Conservation (phyloP, 768 basidiomycete genomes). For the Suillus decipiens region DNA sequence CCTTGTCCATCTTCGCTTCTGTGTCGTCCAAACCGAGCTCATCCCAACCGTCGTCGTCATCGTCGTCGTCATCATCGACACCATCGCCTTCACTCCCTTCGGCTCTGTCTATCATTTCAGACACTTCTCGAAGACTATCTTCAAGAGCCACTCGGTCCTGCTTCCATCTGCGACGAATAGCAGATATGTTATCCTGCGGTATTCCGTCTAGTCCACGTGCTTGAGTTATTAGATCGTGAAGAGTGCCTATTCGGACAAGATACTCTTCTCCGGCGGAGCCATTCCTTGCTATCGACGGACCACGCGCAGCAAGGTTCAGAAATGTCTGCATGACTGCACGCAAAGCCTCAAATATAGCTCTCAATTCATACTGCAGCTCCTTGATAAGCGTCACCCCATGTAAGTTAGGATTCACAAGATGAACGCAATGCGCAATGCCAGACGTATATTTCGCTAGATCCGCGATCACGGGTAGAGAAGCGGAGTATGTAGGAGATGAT, state of each 20-base stretch:
- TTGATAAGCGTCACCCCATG: constrained; percentile 51
- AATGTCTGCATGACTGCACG: constrained; percentile 46
- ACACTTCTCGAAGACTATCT: constrained; percentile 62
- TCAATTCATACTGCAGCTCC: constrained; percentile 43
- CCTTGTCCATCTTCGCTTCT: constrained; percentile 42
- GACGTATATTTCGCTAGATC: constrained; percentile 53
- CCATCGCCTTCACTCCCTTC: constrained; percentile 28
- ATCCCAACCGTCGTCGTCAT: constrained; percentile 58
- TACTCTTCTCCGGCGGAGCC: constrained; percentile 45
- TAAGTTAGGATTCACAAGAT: constrained; percentile 39
- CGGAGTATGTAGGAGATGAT: constrained; percentile 50
- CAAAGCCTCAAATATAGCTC: constrained; percentile 46
- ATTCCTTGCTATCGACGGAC: constrained; percentile 19
- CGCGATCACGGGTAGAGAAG: constrained; percentile 51
- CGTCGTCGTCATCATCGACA: constrained; percentile 21
- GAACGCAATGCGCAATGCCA: constrained; percentile 51
- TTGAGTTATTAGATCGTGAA: constrained; percentile 60
- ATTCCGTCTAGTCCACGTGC: constrained; percentile 50
- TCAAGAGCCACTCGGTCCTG: constrained; percentile 57
- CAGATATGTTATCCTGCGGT: constrained; percentile 56
- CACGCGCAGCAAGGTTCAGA: constrained; percentile 34
- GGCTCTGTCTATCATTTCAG: constrained; percentile 50
- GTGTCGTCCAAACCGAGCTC: constrained; percentile 54
- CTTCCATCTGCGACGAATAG: constrained; percentile 55
- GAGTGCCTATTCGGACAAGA: constrained; percentile 55